Conservation (phyloP, 139 green algal genomes). For the Zygnema circumcarinatum region DNA sequence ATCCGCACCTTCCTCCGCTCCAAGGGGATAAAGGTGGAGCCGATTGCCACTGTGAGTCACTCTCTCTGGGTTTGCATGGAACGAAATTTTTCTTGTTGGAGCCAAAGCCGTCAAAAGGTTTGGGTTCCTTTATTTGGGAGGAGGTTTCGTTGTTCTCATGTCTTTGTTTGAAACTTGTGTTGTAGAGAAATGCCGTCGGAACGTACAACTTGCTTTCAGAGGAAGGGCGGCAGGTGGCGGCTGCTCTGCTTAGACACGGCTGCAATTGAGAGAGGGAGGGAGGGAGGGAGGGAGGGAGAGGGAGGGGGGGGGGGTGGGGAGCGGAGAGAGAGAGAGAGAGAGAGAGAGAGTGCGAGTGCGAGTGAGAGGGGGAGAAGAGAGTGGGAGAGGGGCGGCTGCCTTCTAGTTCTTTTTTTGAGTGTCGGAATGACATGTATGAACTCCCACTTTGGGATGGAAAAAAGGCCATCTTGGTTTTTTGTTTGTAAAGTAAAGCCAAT, state of each 20-base stretch:
- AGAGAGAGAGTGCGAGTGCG: no score
- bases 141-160: neutral
- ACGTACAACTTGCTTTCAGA: slow-evolving; percentile 25
- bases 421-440: no score
- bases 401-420: no score
- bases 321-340: no score
- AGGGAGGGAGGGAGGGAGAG: no score
- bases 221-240: slow-evolving; percentile 19
- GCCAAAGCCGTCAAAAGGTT: neutral
- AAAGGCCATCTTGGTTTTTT: no score
- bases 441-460: no score
- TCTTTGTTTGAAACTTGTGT: slow-evolving; percentile 3
- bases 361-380: no score
- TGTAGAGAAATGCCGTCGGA: slow-evolving; percentile 22
- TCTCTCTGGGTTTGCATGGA: neutral
- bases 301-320: no score
- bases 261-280: no score
- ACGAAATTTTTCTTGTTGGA: neutral
- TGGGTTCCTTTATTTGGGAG: neutral
- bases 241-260: slow-evolving; percentile 23
- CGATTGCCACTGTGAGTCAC: slow-evolving; percentile 3
- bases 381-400: no score
- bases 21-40: slow-evolving; percentile 14
- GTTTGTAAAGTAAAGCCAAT: no score
- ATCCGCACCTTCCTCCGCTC: neutral